Evolutionary conservation across 2,329 filamentous ascomycete species (phyloP).

Genomic region (Aspergillus ochraceoroseus): DNA sequence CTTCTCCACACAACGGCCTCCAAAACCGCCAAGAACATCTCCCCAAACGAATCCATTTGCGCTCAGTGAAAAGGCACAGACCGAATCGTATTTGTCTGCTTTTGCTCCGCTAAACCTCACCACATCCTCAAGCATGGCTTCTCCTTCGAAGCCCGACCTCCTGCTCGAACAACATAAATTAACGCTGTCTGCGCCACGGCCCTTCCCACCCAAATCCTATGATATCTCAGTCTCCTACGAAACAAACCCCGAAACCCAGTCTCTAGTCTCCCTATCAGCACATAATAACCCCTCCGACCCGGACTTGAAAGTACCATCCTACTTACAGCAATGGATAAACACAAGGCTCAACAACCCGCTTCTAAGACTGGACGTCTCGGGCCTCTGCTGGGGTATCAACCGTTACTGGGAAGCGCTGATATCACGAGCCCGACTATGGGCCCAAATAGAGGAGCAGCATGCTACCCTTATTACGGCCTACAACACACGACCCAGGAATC

Average conservation of each 20-base stretch:
- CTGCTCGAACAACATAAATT: conserved; percentile 35
- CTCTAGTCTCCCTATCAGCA: conserved; percentile 32
- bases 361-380: conserved; percentile 37
- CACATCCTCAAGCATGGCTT: conserved; percentile 27
- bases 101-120: conserved; percentile 63
- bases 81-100: conserved; percentile 63
- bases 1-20: conserved; percentile 32
- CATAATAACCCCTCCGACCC: conserved; percentile 16
- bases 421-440: conserved; percentile 38
- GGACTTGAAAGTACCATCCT: conserved; percentile 27
- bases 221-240: conserved; percentile 34
- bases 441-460: conserved; percentile 30
- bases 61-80: conserved; percentile 50
- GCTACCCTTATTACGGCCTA: conserved; percentile 13
- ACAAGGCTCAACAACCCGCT: conserved; percentile 34
- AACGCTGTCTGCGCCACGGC: conserved; percentile 34
- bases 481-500: not conserved
- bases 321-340: conserved; percentile 35
- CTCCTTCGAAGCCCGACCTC: conserved; percentile 17
- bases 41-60: conserved; percentile 59
- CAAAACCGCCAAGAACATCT: conserved; percentile 32
- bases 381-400: conserved; percentile 41
- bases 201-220: conserved; percentile 35
- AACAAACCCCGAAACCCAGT: conserved; percentile 35
- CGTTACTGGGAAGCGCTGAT: conserved; percentile 41